These are phyloP conservation scores for Phlyctochytrium bullatum DNA, from an alignment of 192 early-diverging fungal species.

Conservation along the genomic window DNA sequence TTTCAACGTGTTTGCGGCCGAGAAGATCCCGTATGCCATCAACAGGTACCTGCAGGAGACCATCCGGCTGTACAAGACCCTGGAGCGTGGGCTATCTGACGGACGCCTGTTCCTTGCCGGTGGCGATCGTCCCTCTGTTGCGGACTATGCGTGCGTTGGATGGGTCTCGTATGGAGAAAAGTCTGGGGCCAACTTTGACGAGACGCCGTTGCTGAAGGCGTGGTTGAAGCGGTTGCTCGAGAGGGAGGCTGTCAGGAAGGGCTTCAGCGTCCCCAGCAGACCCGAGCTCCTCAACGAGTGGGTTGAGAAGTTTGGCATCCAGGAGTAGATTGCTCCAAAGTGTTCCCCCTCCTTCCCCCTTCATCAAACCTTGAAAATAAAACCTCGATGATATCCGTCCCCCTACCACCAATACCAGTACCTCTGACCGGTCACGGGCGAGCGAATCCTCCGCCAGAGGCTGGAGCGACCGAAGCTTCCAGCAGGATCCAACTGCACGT, in stretches of 20 bases:
- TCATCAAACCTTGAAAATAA: no score
- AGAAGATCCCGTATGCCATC: constrained; percentile 52
- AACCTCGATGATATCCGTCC: no score
- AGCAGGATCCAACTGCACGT: no score
- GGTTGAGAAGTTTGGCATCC: no score
- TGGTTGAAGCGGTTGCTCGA: constrained; percentile 45
- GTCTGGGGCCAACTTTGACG: constrained; percentile 16
- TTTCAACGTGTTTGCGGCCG: constrained; percentile 45
- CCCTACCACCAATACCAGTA: no score
- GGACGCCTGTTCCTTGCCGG: constrained; percentile 24
- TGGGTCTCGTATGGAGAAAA: constrained; percentile 33
- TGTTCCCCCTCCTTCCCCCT: no score
- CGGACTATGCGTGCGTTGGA: constrained; percentile 49
- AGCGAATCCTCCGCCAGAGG: no score
- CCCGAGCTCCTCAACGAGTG: no score
- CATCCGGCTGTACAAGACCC: constrained; percentile 37
- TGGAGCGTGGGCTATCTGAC: constrained; percentile 15
- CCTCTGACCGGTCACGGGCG: no score
- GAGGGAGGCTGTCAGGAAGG: constrained; percentile 36
- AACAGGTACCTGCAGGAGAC: constrained; percentile 56
- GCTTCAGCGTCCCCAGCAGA: no score
- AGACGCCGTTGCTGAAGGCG: constrained; percentile 38
- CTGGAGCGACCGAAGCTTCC: no score
- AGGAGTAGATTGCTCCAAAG: no score
- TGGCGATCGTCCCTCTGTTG: constrained; percentile 37